A percentile compares a stretch with the other conserved stretches of the same genome.
phyloP scores from a whole-genome alignment of 1,284 basidiomycete species.

The Pholiota adiposa region DNA sequence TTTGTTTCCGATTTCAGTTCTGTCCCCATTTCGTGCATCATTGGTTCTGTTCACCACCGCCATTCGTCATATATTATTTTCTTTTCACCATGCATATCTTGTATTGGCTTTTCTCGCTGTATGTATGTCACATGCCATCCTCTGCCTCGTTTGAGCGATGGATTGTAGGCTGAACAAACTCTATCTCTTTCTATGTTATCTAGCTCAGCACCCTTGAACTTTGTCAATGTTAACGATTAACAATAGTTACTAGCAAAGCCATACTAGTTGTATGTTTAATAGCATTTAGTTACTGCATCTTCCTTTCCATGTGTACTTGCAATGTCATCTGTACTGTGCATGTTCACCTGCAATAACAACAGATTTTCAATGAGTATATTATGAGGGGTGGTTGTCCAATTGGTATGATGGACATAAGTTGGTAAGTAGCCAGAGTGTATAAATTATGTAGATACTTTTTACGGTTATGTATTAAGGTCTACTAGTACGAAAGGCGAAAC shows the following conservation, averaged over 20 bases:
- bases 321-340: not conserved
- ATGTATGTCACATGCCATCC: slow-evolving; percentile 3
- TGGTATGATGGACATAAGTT: too few species aligned
- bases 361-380: not conserved
- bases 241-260: not conserved
- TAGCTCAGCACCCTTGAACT: not conserved
- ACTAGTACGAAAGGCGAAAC: not conserved
- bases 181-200: slow-evolving; percentile 3
- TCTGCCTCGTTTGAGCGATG: not conserved
- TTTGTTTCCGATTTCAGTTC: not conserved
- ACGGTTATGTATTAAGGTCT: not conserved
- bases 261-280: slow-evolving; percentile 19
- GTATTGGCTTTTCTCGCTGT: slow-evolving; percentile 15
- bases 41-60: not conserved
- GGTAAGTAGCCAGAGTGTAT: too few species aligned
- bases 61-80: slow-evolving; percentile 1
- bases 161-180: slow-evolving; percentile 1
- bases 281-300: slow-evolving; percentile 3
- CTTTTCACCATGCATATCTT: slow-evolving; percentile 10
- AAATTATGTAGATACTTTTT: slow-evolving; percentile 3
- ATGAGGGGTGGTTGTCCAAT: not conserved
- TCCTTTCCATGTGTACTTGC: not conserved
- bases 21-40: not conserved
- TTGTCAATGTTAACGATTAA: slow-evolving; percentile 3
- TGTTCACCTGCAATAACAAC: not conserved